Evolutionary conservation across 495 filamentous ascomycete genomes (phyloP), one percentile per base, ranked within the genome.

Genomic region (Tuber aestivum): DNA sequence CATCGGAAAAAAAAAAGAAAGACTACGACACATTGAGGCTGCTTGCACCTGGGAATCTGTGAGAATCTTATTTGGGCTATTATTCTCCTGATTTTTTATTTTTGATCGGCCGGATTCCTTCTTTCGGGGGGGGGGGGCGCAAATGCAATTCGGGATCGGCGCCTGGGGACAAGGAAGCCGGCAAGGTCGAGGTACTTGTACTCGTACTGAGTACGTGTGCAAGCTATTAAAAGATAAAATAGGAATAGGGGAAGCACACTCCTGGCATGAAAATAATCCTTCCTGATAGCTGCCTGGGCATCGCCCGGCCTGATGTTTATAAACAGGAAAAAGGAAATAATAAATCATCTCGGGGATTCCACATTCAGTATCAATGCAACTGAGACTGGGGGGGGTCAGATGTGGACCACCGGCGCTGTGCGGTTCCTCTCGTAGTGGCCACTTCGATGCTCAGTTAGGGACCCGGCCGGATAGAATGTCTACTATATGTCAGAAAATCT

Each of bases 171-270:
- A 65, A 5, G 27, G 56, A 35, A 27, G 14, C 14, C 27, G 27
- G 27, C 2, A 27, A 20, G 14, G 14, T 35, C 20, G 56, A 35
- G 27, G 56, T 65, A n/a, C n/a, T n/a, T n/a, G n/a, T n/a, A n/a
- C n/a, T n/a, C n/a, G n/a, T n/a, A 65, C 56, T 65, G 56, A 35
- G 56, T 65, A 65, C 56, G 32, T 27, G 27, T 65, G 56, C 56
- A 65, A 35, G 14, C 56, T 27, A 4, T 65, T 12, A 18, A 18
- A 61, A 65, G n/a, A 12, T 14, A 32, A 32, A 61, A 27, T 61
- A 56, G 0, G 32, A 65, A 35, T 35, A 20, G 35, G 56, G 27
- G 32, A 65, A 65, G 35, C 27, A 10, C 14, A 18, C 14, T 32
- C n/a, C 2, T 14, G 10, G 32, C 56, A 61, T 61, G n/a, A n/a